Evolutionary conservation across 2,329 filamentous ascomycete genomes (phyloP).

Genomic region (Pyricularia grisea): DNA sequence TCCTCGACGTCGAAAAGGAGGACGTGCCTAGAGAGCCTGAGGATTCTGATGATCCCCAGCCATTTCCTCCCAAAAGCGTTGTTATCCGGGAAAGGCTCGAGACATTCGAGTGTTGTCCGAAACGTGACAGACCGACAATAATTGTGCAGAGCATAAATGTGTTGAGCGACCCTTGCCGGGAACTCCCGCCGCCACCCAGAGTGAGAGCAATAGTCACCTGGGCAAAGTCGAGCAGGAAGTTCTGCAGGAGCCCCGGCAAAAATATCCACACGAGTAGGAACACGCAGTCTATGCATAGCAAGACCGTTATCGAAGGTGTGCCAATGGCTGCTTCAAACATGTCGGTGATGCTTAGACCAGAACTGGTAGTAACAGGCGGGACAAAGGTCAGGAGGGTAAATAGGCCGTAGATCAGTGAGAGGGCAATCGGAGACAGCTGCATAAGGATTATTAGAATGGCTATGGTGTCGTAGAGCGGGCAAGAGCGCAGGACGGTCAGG

Average conservation of each 20-base stretch:
- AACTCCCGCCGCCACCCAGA: slow-evolving; percentile 66
- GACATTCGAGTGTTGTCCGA: slow-evolving; percentile 32
- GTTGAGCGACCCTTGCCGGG: slow-evolving; percentile 57
- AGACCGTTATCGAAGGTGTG: slow-evolving; percentile 76
- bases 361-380: slow-evolving; percentile 68
- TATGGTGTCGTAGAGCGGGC: slow-evolving; percentile 88
- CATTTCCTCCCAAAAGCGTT: slow-evolving; percentile 18
- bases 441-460: slow-evolving; percentile 94
- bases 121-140: slow-evolving; percentile 52
- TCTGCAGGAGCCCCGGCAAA: slow-evolving; percentile 78
- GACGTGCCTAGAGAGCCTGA: slow-evolving; percentile 38
- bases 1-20: slow-evolving; percentile 37
- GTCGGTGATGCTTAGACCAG: slow-evolving; percentile 76
- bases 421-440: slow-evolving; percentile 78
- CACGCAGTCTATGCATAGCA: slow-evolving; percentile 74
- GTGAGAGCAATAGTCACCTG: slow-evolving; percentile 91
- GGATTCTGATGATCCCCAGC: slow-evolving; percentile 25
- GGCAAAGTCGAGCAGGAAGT: slow-evolving; percentile 79
- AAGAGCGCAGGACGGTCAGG: slow-evolving; percentile 79
- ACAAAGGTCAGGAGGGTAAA: slow-evolving; percentile 93
- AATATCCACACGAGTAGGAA: slow-evolving; percentile 81
- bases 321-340: slow-evolving; percentile 83
- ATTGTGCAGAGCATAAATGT: slow-evolving; percentile 63
- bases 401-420: slow-evolving; percentile 83
- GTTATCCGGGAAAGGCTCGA: slow-evolving; percentile 34